Evolutionary conservation across 2,329 filamentous ascomycete genomes (phyloP), one percentile per base, ranked within the genome.

Genomic region (Phialocephala sp.): DNA sequence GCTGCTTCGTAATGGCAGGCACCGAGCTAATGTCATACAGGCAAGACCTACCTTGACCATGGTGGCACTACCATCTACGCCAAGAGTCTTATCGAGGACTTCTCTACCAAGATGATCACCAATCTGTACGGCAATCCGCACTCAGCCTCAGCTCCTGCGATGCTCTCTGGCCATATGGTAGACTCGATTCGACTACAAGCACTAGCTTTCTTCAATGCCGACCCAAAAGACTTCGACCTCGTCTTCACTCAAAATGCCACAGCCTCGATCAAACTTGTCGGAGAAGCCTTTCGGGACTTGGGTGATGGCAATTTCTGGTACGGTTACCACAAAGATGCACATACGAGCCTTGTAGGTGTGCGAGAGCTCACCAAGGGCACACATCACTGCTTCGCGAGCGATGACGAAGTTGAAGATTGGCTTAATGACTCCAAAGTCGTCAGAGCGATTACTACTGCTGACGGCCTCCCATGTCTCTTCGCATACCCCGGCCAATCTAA

Each of bases 231-330:
- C 4, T 97, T 94, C 71, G 93, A 97, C 72, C 79, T 97, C 1
- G 86, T 97, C 1, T 97, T 97, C 75, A 92, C 94, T 24, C 88
- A 92, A 37, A 98, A 97, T 77, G 91, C 94, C n/a, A 97, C 94
- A 0, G 93, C 93, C 1, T 93, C 89, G 1, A 89, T 97, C 72
- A 97, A 97, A 78, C 80, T 97, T 8, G 91, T 96, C 2, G 84
- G 86, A 56, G 94, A 98, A 65, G 87, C 89, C 2, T 85, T 97
- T 72, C 83, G 91, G 60, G 87, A 90, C 67, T 81, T 84, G 55
- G 83, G 88, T 43, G 52, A 87, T 87, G 8, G 84, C 94, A 74
- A 83, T 89, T 97, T 95, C 72, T 85, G 86, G 78, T 97, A 93
- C 77, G 88, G 86, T 1, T 97, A 97, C 75, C 94, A 97, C 76